Conservation (phyloP, 495 filamentous ascomycete genomes). For the Clohesyomyces aquaticus region DNA sequence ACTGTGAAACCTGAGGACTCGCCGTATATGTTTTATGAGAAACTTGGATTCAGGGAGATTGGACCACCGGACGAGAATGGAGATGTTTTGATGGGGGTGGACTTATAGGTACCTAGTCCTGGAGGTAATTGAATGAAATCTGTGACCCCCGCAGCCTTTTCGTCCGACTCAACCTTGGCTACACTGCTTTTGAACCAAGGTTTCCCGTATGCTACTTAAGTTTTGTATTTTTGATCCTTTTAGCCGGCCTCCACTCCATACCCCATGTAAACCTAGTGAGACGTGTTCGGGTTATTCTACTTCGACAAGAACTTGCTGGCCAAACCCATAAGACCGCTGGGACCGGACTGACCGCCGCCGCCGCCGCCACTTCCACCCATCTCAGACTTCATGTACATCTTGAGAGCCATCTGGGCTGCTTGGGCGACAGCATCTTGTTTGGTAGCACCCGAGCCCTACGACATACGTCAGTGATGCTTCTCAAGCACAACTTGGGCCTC, state of each 20-base stretch:
- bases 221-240: too few species aligned
- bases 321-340: constrained; percentile 57
- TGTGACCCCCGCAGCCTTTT: too few species aligned
- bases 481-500: not conserved
- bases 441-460: constrained; percentile 47
- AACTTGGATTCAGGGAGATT: not conserved
- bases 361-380: constrained; percentile 56
- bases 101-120: not conserved
- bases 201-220: too few species aligned
- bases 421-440: constrained; percentile 65
- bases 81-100: not conserved
- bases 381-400: constrained; percentile 68
- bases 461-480: constrained; percentile 18
- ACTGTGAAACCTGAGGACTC: not conserved
- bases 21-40: not conserved
- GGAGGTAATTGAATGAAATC: not conserved
- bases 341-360: constrained; percentile 42
- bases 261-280: not conserved
- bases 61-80: not conserved
- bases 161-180: not conserved
- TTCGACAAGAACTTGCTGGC: constrained; percentile 58
- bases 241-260: not conserved
- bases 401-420: constrained; percentile 68
- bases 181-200: not conserved
- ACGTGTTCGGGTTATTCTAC: constrained; percentile 3